Evolutionary conservation across 371 early-diverging fungal genomes (phyloP).

Genomic region (Mortierella sp.): DNA sequence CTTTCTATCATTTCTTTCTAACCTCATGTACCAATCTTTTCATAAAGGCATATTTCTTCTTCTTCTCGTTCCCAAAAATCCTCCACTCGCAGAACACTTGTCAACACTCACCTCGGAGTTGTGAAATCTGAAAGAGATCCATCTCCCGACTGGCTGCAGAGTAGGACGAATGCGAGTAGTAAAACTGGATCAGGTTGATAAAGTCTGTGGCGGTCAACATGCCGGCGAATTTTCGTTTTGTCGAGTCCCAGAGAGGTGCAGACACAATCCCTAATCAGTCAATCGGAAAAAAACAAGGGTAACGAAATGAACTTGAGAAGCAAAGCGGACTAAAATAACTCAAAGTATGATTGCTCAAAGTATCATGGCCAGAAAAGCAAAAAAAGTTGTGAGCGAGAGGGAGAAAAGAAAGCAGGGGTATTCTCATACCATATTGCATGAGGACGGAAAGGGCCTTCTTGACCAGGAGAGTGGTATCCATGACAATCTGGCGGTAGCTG

Average conservation of each 20-base stretch:
- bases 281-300: background rate
- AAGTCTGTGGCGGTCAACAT: slow-evolving; percentile 96
- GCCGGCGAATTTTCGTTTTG: slow-evolving; percentile 84
- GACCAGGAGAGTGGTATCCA: slow-evolving; percentile 91
- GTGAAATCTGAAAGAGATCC: slow-evolving; percentile 83
- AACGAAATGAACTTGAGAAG: background rate
- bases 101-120: slow-evolving; percentile 63
- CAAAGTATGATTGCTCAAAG: background rate
- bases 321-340: slow-evolving; percentile 8
- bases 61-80: background rate
- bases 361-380: background rate
- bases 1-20: background rate
- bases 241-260: slow-evolving; percentile 93
- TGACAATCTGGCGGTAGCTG: slow-evolving; percentile 89
- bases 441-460: slow-evolving; percentile 94
- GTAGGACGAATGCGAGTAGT: slow-evolving; percentile 84
- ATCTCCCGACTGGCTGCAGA: slow-evolving; percentile 87
- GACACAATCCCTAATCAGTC: slow-evolving; percentile 86
- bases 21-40: background rate
- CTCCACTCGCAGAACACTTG: background rate
- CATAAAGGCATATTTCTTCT: background rate
- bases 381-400: background rate
- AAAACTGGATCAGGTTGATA: slow-evolving; percentile 92
- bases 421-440: slow-evolving; percentile 77
- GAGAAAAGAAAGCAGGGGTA: background rate